Evolutionary conservation across 768 basidiomycete genomes (phyloP), one percentile per base, ranked within the genome.

Genomic region (Trametes meyenii): DNA sequence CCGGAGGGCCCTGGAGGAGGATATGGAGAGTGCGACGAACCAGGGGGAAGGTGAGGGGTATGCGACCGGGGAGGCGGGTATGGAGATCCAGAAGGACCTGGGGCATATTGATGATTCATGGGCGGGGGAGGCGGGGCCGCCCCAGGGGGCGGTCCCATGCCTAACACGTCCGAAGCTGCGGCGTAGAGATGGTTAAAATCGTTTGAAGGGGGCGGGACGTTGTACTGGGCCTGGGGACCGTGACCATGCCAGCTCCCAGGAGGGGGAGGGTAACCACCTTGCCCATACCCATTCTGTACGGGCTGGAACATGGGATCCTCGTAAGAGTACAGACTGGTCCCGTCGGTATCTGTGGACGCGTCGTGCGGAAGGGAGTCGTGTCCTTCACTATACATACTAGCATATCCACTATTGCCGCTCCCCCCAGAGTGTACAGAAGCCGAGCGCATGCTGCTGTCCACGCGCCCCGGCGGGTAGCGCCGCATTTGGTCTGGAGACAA

Each of bases 121-220:
- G 67, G 61, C 38, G 66, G 62, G 50, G 64, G 48, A 48, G 64
- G 62, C 29, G 64, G 60, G 0, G 67, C 51, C 4, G 60, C 69
- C 21, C 75, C 76, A 14, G 82, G 83, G 46, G 88, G 88, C 19
- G 84, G 88, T 0, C 82, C 85, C 84, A 90, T 86, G 16, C 91
- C 91, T 16, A 94, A 80, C 10, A 92, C 88, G 71, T 89, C 85
- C 10, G 91, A 90, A 10, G 92, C 92, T 14, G 90, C 91, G 11
- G 83, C 81, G 71, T 90, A 88, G 13, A 91, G 73, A 39, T 81
- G 77, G 69, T 86, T 84, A 65, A 83, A 85, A 55, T 82, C 80
- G 35, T 40, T 36, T 6, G 51, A 50, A 5, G 63, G 63, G 23
- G 58, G 62, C 29, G 65, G 58, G 14, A 58, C 45, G 21, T 58